Conservation (phyloP, 108 stramenopile species). For the Conticribra guillardii region DNA sequence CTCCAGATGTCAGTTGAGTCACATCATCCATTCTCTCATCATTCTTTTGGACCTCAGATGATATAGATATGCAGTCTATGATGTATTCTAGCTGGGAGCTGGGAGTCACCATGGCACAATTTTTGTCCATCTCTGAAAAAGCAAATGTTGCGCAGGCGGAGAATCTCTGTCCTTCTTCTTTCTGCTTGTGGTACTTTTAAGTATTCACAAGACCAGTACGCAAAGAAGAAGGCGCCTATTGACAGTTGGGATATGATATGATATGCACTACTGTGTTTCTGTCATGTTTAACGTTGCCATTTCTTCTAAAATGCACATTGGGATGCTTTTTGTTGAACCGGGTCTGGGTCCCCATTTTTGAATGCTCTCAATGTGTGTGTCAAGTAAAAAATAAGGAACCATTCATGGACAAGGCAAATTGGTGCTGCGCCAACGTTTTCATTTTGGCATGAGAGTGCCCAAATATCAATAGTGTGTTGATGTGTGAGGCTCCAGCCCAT, state of each 20-base stretch:
- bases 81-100: background rate
- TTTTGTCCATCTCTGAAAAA: background rate
- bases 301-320: background rate
- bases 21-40: conserved; percentile 5
- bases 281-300: background rate
- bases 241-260: conserved; percentile 4
- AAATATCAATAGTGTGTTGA: no score
- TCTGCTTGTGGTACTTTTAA: background rate
- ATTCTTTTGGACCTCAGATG: conserved; percentile 8
- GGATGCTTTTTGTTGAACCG: conserved; percentile 7
- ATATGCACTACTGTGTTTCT: background rate
- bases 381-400: no score
- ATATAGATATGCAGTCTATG: background rate
- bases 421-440: no score
- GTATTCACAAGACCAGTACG: conserved; percentile 11
- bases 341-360: conserved; percentile 4
- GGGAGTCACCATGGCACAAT: background rate
- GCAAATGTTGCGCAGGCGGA: background rate
- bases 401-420: no score
- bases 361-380: no score
- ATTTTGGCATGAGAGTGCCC: no score
- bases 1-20: no score
- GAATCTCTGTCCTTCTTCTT: conserved; percentile 3
- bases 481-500: no score
- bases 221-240: background rate